Evolutionary conservation across 306 rosid genomes (phyloP).

Genomic region (Cyclanthera cordifolia): DNA sequence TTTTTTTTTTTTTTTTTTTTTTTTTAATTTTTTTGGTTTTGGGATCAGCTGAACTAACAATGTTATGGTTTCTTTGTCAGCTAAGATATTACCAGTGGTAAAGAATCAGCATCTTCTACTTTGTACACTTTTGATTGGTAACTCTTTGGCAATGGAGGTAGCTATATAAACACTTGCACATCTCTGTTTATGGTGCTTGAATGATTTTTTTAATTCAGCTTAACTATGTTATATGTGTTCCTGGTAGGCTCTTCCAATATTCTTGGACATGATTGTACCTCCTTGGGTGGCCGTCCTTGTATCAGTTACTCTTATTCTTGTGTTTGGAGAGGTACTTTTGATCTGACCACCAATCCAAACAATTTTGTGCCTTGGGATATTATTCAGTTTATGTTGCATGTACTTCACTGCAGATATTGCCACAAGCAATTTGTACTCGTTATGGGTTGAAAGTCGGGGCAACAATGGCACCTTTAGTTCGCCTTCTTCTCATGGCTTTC

Average conservation of each 20-base stretch:
- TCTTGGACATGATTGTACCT: constrained; percentile 76
- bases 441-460: constrained; percentile 89
- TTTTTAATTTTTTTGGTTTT: not conserved
- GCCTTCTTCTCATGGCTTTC: constrained; percentile 62
- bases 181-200: not conserved
- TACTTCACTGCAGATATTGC: constrained; percentile 55
- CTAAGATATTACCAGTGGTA: constrained; percentile 90
- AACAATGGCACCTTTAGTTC: constrained; percentile 78
- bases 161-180: not conserved
- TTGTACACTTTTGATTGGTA: constrained; percentile 90
- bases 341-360: not conserved
- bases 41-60: not conserved
- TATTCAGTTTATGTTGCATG: not conserved
- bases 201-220: not conserved
- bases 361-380: not conserved
- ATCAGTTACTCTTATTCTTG: constrained; percentile 81
- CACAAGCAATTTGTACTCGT: constrained; percentile 87
- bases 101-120: constrained; percentile 93
- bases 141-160: constrained; percentile 96
- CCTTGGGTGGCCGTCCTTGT: constrained; percentile 69
- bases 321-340: constrained; percentile 78
- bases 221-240: constrained; percentile 4
- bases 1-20: too few relatives aligned
- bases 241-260: constrained; percentile 74
- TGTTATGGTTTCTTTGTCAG: constrained; percentile 28